Conservation (phyloP, 495 filamentous ascomycete species). For the Bacidia rubella region DNA sequence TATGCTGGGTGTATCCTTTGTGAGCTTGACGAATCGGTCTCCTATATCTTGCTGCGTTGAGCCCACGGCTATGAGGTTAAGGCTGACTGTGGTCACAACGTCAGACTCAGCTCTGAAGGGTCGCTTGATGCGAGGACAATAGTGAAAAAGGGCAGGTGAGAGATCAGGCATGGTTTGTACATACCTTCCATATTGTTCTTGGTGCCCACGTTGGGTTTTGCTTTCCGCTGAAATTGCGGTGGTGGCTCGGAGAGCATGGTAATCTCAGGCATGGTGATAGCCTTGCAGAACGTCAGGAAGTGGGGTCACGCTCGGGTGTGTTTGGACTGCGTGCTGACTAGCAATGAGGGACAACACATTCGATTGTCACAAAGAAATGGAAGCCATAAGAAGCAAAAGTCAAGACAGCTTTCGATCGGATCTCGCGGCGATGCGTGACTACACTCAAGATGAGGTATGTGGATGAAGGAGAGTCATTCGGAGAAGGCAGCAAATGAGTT, state of each 20-base stretch:
- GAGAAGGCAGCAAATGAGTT: background rate
- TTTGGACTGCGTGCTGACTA: too few relatives aligned
- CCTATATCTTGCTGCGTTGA: background rate
- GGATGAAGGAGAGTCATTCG: background rate
- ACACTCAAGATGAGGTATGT: background rate
- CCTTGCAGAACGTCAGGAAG: background rate
- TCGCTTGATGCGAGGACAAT: background rate
- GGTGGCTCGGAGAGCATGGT: background rate
- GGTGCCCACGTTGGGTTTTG: background rate
- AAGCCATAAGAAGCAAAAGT: background rate
- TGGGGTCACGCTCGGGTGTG: background rate
- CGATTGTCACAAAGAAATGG: background rate
- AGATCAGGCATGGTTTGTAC: background rate
- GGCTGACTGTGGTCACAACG: background rate
- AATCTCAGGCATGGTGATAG: background rate
- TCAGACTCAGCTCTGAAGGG: background rate
- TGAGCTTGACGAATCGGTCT: slow-evolving; percentile 10
- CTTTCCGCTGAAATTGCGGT: background rate
- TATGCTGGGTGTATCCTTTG: slow-evolving; percentile 13
- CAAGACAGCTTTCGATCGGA: background rate
- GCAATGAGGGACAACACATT: too few relatives aligned
- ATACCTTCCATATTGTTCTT: background rate
- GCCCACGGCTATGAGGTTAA: slow-evolving; percentile 1
- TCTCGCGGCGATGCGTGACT: too few relatives aligned
- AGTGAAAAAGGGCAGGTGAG: background rate